A percentile compares a stretch with the other conserved stretches of the same genome.
Evolutionary conservation across 306 rosid genomes (phyloP).

Genomic region (Pachyrhizus erosus): DNA sequence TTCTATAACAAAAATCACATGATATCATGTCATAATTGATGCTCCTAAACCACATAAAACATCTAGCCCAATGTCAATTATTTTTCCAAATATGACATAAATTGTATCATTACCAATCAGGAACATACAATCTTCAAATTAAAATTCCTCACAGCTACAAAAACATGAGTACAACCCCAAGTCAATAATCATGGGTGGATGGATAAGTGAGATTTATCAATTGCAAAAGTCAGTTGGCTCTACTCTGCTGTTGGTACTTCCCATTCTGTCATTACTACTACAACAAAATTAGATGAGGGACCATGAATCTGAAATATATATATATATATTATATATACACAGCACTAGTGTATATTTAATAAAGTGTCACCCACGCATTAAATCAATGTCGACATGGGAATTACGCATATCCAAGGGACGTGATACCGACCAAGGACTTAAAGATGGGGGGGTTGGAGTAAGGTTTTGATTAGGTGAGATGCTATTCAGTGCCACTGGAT

Average conservation of each 20-base stretch:
- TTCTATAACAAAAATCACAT: slow-evolving; percentile 31
- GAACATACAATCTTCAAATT: slow-evolving; percentile 40
- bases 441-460: slow-evolving; percentile 55
- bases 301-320: slow-evolving; percentile 47
- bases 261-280: slow-evolving; percentile 52
- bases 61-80: slow-evolving; percentile 6
- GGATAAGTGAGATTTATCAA: slow-evolving; percentile 50
- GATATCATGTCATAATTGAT: not conserved
- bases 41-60: slow-evolving; percentile 31
- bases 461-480: slow-evolving; percentile 60
- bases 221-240: slow-evolving; percentile 55
- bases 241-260: slow-evolving; percentile 48
- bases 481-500: slow-evolving; percentile 50
- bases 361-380: slow-evolving; percentile 79
- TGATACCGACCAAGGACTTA: slow-evolving; percentile 67
- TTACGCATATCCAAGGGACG: slow-evolving; percentile 72
- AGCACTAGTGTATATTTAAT: slow-evolving; percentile 26
- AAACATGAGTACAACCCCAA: slow-evolving; percentile 55
- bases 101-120: slow-evolving; percentile 34
- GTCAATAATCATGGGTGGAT: slow-evolving; percentile 43
- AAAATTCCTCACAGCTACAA: slow-evolving; percentile 50
- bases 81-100: slow-evolving; percentile 27
- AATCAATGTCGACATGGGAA: slow-evolving; percentile 80
- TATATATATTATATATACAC: slow-evolving; percentile 51
- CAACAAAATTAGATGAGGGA: slow-evolving; percentile 53